Evolutionary conservation across 2,329 filamentous ascomycete species (phyloP), one percentile per base, ranked within the genome.

Genomic region (Pyricularia pennisetigena): DNA sequence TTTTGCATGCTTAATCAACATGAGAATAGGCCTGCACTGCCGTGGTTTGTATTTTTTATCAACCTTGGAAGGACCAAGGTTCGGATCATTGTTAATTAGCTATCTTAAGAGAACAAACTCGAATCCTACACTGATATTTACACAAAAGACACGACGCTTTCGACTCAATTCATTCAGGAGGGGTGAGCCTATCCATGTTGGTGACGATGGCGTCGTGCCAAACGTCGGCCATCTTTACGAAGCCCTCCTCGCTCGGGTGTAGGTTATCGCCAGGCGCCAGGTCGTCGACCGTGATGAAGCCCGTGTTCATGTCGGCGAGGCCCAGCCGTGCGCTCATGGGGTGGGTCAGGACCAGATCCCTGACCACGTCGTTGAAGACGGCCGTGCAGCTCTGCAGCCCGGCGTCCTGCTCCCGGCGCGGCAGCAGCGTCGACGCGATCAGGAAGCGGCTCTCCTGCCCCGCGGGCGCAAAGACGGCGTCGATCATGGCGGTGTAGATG

Each of bases 231-330:
- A 67, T 67, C 59, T 67, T 67, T 26, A 32, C 59, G 32, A 28
- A 67, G 0, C 66, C 66, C 6, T 63, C 66, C 29, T 59, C 59
- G 59, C 66, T 67, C 4, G 66, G 66, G 59, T 67, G 66, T n/a
- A 67, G 57, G 59, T 64, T 41, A 29, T 67, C 66, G 10, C 57
- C 30, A 3, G 65, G 54, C 12, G 66, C 66, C 57, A 67, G 66
- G 30, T 67, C 66, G 30, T 63, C 66, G 30, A 64, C 66, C 23
- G 66, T 67, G 66, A 67, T 64, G 66, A 28, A 67, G 9, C 66
- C 66, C 29, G 57, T 67, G 59, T 67, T 67, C 66, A 67, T 67
- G 59, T 67, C 66, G 4, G 66, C 66, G 12, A 67, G 66, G 9
- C n/a, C 66, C 29, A 67, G 23, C 1, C 29, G 32, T 7, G 30